These are phyloP conservation scores for Garcia nutans DNA, from an alignment of 345 rosid species.

Conservation along the genomic window DNA sequence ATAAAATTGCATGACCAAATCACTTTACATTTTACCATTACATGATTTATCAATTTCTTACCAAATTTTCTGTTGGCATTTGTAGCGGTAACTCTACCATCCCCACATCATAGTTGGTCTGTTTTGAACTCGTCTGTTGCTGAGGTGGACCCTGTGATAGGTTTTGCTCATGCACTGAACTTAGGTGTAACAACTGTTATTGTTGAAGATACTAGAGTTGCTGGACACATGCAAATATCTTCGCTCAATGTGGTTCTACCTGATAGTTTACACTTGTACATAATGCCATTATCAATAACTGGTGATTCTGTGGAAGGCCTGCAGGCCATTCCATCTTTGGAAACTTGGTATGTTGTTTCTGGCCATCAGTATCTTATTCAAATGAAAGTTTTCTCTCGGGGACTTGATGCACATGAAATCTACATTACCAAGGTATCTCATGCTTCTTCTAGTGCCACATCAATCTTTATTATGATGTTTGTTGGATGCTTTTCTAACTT, in stretches of 20 bases:
- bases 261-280: conserved; percentile 53
- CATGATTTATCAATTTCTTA: conserved; percentile 21
- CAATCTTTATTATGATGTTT: conserved; percentile 2
- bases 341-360: conserved; percentile 74
- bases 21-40: conserved; percentile 9
- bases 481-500: conserved; percentile 16
- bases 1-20: conserved; percentile 2
- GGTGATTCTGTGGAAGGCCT: conserved; percentile 55
- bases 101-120: conserved; percentile 79
- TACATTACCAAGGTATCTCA: conserved; percentile 74
- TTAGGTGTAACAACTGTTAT: conserved; percentile 70
- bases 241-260: conserved; percentile 81
- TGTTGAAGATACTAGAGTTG: conserved; percentile 87
- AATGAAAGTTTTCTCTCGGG: conserved; percentile 66
- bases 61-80: conserved; percentile 23
- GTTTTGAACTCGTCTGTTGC: conserved; percentile 66
- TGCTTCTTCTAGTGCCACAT: conserved; percentile 6
- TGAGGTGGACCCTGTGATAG: conserved; percentile 59
- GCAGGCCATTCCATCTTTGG: conserved; percentile 51
- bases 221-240: conserved; percentile 82
- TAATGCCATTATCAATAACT: conserved; percentile 53
- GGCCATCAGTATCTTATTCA: conserved; percentile 67
- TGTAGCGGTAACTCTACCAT: conserved; percentile 81
- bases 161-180: conserved; percentile 54
- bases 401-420: conserved; percentile 67